phyloP scores from a whole-genome alignment of 1,284 basidiomycete genomes.

The Ustilago esculenta region DNA sequence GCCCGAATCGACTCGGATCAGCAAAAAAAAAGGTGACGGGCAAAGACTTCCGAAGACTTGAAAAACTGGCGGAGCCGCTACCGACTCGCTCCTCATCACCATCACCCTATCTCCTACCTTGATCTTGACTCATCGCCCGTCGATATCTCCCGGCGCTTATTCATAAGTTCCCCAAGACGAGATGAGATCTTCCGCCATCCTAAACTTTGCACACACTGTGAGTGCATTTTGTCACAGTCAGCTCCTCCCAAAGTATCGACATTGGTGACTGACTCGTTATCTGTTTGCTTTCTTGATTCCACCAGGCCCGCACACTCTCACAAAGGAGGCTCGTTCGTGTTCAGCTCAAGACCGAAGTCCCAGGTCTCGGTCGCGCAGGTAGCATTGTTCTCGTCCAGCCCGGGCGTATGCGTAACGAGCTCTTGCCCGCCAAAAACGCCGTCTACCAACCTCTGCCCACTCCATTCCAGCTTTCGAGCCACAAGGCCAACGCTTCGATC shows the following conservation, averaged over 20 bases:
- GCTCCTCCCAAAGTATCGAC: too few relatives aligned
- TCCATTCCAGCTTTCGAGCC: slow-evolving; percentile 22
- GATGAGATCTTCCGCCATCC: slow-evolving; percentile 41
- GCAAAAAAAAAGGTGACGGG: not conserved
- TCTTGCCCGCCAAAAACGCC: slow-evolving; percentile 29
- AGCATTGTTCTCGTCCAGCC: slow-evolving; percentile 40
- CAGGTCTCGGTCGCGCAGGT: slow-evolving; percentile 32
- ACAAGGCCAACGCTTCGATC: slow-evolving; percentile 14
- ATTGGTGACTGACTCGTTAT: not conserved
- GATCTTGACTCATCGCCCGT: not conserved
- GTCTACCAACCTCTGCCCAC: slow-evolving; percentile 40
- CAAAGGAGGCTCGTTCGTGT: slow-evolving; percentile 48
- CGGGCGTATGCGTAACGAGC: slow-evolving; percentile 46
- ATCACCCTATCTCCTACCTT: not conserved
- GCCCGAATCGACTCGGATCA: slow-evolving; percentile 3
- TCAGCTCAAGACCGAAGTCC: slow-evolving; percentile 22
- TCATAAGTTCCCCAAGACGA: slow-evolving; percentile 7
- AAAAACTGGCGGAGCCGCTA: too few relatives aligned
- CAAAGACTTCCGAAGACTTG: not conserved
- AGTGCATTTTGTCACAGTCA: not conserved
- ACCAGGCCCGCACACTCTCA: slow-evolving; percentile 39
- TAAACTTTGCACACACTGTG: slow-evolving; percentile 39
- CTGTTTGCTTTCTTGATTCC: not conserved
- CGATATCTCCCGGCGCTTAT: slow-evolving; percentile 1
- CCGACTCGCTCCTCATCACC: slow-evolving; percentile 5